Evolutionary conservation across 2,329 filamentous ascomycete species (phyloP), one percentile per base, ranked within the genome.

Genomic region (Ceratocystis lukuohia): DNA sequence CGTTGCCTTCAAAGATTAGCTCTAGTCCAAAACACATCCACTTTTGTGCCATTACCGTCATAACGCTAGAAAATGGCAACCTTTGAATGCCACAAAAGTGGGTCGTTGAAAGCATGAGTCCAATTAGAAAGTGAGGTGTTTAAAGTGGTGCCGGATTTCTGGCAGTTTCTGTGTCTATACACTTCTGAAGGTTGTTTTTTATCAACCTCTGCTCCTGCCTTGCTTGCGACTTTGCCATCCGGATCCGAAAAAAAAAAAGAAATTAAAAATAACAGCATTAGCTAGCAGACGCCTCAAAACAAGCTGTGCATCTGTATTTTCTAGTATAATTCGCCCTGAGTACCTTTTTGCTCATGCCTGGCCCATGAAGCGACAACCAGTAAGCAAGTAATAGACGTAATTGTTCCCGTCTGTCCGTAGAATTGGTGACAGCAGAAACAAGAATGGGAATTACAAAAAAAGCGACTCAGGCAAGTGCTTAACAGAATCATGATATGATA

Each of bases 141-240:
- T 59, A 22, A 15, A 20, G 56, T 15, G 25, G 25, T 25, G 56
- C 56, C 56, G 30, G 5, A 33, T 59, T 59, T 59, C 56, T 59
- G 56, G 7, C 46, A 25, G 50, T 15, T 56, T 56, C 20, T 56
- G 25, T 59, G 56, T 59, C 22, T 59, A 15, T 59, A 59, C 56
- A 59, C 56, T 59, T 59, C 56, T 59, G 56, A n/a, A 22, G 56
- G 56, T 53, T 50, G 7, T 10, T 50, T 50, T 50, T 50, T 50
- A 20, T 50, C 37, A 28, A 28, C 7, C 25, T 17, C 15, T 48
- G 7, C 22, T 25, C 48, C 17, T 15, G 15, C 56, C 15, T n/a
- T 15, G 1, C 28, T 37, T 59, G 25, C 8, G 5, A 59, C 30
- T 59, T 59, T n/a, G 56, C 56, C 56, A 15, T 59, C 28, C n/a